Conservation (phyloP, 345 rosid species). For the Euclidium syriacum region DNA sequence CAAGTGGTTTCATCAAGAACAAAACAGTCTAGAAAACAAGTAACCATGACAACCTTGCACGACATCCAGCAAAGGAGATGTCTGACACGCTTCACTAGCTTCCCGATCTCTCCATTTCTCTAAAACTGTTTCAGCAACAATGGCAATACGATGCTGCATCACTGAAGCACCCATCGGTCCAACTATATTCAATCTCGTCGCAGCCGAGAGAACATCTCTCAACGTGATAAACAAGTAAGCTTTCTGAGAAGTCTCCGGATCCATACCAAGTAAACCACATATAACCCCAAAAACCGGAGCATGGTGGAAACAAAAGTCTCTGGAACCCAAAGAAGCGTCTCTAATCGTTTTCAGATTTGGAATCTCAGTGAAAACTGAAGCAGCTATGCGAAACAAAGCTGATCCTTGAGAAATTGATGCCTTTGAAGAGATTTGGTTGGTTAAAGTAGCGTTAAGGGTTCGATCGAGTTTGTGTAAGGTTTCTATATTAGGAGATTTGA, state of each 20-base stretch:
- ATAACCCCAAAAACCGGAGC: slow-evolving; percentile 80
- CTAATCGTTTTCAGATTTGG: slow-evolving; percentile 53
- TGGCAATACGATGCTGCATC: slow-evolving; percentile 70
- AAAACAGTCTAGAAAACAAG: slow-evolving; percentile 81
- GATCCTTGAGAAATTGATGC: slow-evolving; percentile 81
- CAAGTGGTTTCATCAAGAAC: slow-evolving; percentile 55
- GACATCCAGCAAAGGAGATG: slow-evolving; percentile 72
- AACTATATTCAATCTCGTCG: slow-evolving; percentile 74
- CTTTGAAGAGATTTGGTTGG: slow-evolving; percentile 64
- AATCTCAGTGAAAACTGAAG: slow-evolving; percentile 55
- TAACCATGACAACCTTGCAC: slow-evolving; percentile 76
- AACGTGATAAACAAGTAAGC: slow-evolving; percentile 69
- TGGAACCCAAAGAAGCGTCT: slow-evolving; percentile 35
- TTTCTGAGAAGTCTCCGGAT: slow-evolving; percentile 57
- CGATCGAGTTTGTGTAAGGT: slow-evolving; percentile 51
- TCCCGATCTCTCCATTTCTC: slow-evolving; percentile 58
- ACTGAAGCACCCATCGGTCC: slow-evolving; percentile 78
- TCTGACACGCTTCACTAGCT: slow-evolving; percentile 77
- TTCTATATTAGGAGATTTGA: slow-evolving; percentile 38
- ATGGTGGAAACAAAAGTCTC: slow-evolving; percentile 50
- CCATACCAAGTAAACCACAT: slow-evolving; percentile 71
- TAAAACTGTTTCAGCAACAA: slow-evolving; percentile 49
- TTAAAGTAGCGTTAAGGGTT: slow-evolving; percentile 59
- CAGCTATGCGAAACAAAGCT: slow-evolving; percentile 70
- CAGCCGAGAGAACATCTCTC: slow-evolving; percentile 80